phyloP scores from a whole-genome alignment of 176 grass and related monocot genomes.

The Saccharum officinarum region DNA sequence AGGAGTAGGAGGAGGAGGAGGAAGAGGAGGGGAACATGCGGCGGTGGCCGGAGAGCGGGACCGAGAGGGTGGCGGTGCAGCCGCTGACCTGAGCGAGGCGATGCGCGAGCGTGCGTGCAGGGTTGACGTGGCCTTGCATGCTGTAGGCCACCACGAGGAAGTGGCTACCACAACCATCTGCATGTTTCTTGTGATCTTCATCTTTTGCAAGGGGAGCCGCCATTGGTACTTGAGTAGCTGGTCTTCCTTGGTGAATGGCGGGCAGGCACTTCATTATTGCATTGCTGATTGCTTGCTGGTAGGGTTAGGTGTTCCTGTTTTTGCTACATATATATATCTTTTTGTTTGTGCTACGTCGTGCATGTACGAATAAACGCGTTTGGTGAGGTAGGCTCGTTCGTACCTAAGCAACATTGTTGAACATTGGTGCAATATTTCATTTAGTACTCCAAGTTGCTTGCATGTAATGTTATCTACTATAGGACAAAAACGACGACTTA shows the following conservation, averaged over 20 bases:
- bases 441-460: no score
- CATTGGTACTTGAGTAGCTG: neutral
- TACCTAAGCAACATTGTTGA: no score
- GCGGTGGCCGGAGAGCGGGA: slow-evolving; percentile 23
- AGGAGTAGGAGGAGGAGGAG: neutral
- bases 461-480: no score
- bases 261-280: no score
- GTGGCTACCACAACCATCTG: neutral
- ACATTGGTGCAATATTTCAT: no score
- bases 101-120: neutral
- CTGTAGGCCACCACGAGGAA: slow-evolving; percentile 8
- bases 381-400: no score
- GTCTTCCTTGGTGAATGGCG: neutral
- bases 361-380: no score
- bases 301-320: no score
- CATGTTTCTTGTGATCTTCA: neutral
- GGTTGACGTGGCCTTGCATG: slow-evolving; percentile 21
- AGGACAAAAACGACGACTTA: no score
- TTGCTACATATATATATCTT: no score
- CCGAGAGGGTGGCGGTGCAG: slow-evolving; percentile 34
- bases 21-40: slow-evolving; percentile 41
- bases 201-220: neutral
- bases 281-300: no score
- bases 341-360: no score
- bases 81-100: neutral